Base-by-base conservation (phyloP, 129 eudicot genomes). In the Ambrosia artemisiifolia region DNA sequence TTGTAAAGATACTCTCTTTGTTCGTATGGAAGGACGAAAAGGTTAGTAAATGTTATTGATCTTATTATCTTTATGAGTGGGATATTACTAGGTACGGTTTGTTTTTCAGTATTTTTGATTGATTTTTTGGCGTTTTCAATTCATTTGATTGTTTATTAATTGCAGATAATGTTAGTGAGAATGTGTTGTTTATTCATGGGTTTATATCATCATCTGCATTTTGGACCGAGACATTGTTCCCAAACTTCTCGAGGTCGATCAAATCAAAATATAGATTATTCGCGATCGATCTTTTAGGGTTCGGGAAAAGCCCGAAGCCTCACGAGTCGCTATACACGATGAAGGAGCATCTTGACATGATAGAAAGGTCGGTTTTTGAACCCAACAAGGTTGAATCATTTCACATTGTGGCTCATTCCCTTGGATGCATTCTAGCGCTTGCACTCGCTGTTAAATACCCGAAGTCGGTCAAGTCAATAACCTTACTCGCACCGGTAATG, bases 401-500 rank as follows among this genome's bases (percentile, higher is more conserved):
- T 67, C 98, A 93, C 86, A 87, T 93, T 28, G 98, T 93, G 59
- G 98, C 98, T 7, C 98, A 93, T 84, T 93, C 98, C 16, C 54
- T 93, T 2, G 98, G 96, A 19, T 93, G 98, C 87, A 84, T 93
- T 74, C 65, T 89, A 33, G 98, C 92, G 0, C 78, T 93, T 0
- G 98, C 96, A 0, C 96, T 93, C 11, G 96, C 95, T 0, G 98
- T 89, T 6, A 87, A 84, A 50, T 78, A 93, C 71, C 90, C 95
- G 4, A 85, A 71, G 10, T 82, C 91, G 0, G 82, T 93, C 81
- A 93, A 93, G 75, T 93, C 98, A 17, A 71, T 93, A 44, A 93
- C 98, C 36, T 72, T 93, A 14, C 88, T 93, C 4, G 98, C 96
- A 61, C 98, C 98, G 10, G 98, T 93, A 79, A 81, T 38, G 7